Base-by-base conservation (phyloP, 345 rosid genomes). In the Excoecaria cochinchinensis region DNA sequence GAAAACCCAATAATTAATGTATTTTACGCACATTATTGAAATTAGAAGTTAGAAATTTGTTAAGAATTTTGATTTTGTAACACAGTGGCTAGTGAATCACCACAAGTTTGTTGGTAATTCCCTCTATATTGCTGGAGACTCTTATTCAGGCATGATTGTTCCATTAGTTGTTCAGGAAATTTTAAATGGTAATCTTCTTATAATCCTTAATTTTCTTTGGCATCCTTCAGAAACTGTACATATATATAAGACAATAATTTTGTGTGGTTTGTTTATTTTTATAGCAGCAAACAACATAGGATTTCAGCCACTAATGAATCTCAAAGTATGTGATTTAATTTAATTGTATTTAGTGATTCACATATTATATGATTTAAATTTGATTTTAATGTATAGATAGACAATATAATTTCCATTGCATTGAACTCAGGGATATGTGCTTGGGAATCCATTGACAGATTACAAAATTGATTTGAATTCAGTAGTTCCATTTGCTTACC, bases 361-460 rank as follows among this genome's bases (percentile, higher is more conserved):
- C 0, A 2, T 12, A n/a, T 68, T 7, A 13, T 19, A 6, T 10
- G 12, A 15, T 0, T 31, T 13, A 22, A 10, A 38, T 60, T 73
- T 60, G 22, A 38, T 72, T 55, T 67, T 52, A 52, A 52, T 52
- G 31, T 52, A 52, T 52, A 52, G 12, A 11, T 3, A n/a, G 14
- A 52, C 13, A 5, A 11, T 51, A 5, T 4, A 0, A 51, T 8
- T 15, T 50, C 14, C 4, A 8, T 2, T 52, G 17, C 13, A 52
- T 58, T 58, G 63, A 58, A 31, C n/a, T 15, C 50, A 82, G 85
- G 85, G 85, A 6, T 78, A 78, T 36, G 0, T 70, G 46, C 71
- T 82, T 69, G 85, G 85, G 8, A 76, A 82, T 53, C 82, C 82
- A 52, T 19, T 42, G n/a, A 82, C 83, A 22, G 65, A 71, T 70